Percentiles rank a stretch among this genome's conserved stretches.
Conservation (phyloP, 1,139 yeast species). For the Magnusiomyces ingens region DNA sequence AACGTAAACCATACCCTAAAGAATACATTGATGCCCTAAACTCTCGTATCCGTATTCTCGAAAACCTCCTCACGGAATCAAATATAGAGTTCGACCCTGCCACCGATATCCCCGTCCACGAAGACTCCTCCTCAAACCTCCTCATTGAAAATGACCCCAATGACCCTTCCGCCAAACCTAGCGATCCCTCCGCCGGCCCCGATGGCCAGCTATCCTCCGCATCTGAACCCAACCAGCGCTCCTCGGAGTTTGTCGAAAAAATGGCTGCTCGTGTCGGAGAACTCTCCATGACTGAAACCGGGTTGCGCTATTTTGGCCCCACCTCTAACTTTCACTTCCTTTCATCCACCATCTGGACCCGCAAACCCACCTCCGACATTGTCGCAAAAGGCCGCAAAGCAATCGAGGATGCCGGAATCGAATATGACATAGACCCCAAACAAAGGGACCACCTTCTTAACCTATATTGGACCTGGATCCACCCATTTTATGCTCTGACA, state of each 20-base stretch:
- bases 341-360: slow-evolving; percentile 11
- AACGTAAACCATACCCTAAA: slow-evolving; percentile 19
- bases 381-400: slow-evolving; percentile 14
- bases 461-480: slow-evolving; percentile 27
- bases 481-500: slow-evolving; percentile 22
- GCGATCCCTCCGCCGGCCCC: no score
- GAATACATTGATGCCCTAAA: slow-evolving; percentile 18
- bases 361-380: slow-evolving; percentile 15
- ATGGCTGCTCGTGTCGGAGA: slow-evolving; percentile 16
- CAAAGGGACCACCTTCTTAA: slow-evolving; percentile 20
- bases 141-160: neutral
- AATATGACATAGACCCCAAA: slow-evolving; percentile 16
- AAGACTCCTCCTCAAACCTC: neutral
- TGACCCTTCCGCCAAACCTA: neutral
- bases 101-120: slow-evolving; percentile 3
- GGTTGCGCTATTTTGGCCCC: slow-evolving; percentile 25
- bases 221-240: neutral
- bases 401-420: slow-evolving; percentile 12
- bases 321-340: slow-evolving; percentile 22
- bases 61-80: slow-evolving; percentile 15
- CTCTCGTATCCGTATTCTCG: slow-evolving; percentile 15
- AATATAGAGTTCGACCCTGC: slow-evolving; percentile 11
- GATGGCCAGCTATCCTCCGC: neutral
- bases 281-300: slow-evolving; percentile 22
- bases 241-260: slow-evolving; percentile 10